Evolutionary conservation across 257 asterid species (phyloP).

Genomic region (Asclepias syriaca): DNA sequence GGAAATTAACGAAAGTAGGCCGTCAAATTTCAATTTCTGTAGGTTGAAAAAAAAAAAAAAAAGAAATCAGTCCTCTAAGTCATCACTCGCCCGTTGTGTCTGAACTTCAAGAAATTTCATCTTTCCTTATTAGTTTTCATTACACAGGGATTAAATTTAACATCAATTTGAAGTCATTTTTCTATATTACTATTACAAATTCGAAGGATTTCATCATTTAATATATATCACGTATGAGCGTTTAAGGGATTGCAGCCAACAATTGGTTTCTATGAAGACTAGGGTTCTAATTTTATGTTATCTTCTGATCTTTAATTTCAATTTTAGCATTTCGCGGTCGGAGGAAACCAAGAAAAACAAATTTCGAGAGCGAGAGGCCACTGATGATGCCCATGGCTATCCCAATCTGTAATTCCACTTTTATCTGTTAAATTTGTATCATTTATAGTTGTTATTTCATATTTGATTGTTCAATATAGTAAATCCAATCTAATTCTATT

Average conservation of each 20-base stretch:
- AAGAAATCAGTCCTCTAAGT: neutral
- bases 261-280: constrained; percentile 50
- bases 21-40: neutral
- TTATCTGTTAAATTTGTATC: constrained; percentile 5
- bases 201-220: neutral
- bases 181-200: neutral
- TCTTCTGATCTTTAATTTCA: constrained; percentile 46
- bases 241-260: constrained; percentile 1
- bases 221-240: neutral
- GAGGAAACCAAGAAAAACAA: constrained; percentile 65
- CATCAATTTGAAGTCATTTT: neutral
- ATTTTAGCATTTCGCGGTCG: constrained; percentile 51
- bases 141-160: neutral
- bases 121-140: neutral
- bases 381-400: constrained; percentile 83
- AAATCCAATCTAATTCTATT: neutral
- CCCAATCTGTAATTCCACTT: constrained; percentile 67
- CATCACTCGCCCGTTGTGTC: neutral
- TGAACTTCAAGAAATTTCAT: neutral
- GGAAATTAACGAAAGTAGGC: neutral
- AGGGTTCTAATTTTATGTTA: constrained; percentile 49
- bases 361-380: constrained; percentile 91
- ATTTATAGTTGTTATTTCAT: neutral
- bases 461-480: neutral
- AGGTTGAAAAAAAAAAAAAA: neutral